Evolutionary conservation across 78 protist species (phyloP), one percentile per base, ranked within the genome.

Genomic region (Emiliania huxleyi): DNA sequence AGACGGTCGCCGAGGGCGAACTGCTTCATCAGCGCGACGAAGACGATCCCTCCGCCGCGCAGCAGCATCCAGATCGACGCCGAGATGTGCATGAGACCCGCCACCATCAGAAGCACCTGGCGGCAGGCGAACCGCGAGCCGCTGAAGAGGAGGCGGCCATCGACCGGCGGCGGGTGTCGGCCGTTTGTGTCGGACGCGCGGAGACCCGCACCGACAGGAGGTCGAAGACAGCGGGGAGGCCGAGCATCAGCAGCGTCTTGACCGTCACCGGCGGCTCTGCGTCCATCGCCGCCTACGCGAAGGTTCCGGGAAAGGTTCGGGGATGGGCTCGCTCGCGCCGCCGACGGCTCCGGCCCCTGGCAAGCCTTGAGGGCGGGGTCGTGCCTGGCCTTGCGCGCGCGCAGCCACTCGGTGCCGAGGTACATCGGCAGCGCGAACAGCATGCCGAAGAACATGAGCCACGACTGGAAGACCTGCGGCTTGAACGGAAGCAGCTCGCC

Each of bases 1-100:
- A 44, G 38, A 0, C 23, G 6, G 22, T 81, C 89, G 35, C 37
- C 18, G 18, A 81, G 56, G 4, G 35, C 23, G 89, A 18, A 81
- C 5, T 81, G 48, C 89, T 81, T 81, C 89, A 81, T 81, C 89
- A 81, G 21, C 55, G 89, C 89, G 43, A 81, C 89, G 55, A 81
- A 81, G 37, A 81, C 89, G 55, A 81, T 81, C 38, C 89, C 52
- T 23, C 49, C 89, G 89, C 89, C 89, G 55, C 89, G 89, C 56
- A 81, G 89, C 46, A 81, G 89, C 89, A 42, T 44, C 49, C 52
- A 81, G 21, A 81, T 44, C 33, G 89, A 81, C 33, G 56, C 49
- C 22, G 2, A 4, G 56, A 44, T 81, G 40, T 81, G 40, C 56
- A 81, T 1, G 15, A 81, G 89, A 11, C 89, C 89, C 15, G 35